These are phyloP conservation scores for Mycena vulgaris DNA, from an alignment of 768 basidiomycete species.

Conservation along the genomic window DNA sequence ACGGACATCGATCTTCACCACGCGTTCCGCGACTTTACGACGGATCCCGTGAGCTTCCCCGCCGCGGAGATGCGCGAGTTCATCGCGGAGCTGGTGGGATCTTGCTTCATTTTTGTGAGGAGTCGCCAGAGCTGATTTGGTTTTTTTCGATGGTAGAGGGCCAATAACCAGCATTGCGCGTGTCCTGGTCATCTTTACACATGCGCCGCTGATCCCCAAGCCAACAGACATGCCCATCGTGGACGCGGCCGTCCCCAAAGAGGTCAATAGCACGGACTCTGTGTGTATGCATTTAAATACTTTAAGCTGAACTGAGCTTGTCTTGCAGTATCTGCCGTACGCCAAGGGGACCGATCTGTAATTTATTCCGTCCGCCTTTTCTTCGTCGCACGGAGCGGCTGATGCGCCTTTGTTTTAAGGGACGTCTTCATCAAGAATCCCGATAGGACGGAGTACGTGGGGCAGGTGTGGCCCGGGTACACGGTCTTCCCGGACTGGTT, in stretches of 20 bases:
- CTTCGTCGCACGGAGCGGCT: background rate
- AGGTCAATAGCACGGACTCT: slow-evolving; percentile 72
- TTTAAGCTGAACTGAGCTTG: background rate
- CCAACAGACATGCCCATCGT: slow-evolving; percentile 76
- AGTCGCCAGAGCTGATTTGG: background rate
- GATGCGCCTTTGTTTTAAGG: slow-evolving; percentile 49
- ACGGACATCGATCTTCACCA: slow-evolving; percentile 85
- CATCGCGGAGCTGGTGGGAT: slow-evolving; percentile 66
- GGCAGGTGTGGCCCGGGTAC: slow-evolving; percentile 86
- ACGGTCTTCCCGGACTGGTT: slow-evolving; percentile 81
- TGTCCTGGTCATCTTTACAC: background rate
- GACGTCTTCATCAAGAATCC: slow-evolving; percentile 83
- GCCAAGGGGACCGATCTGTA: slow-evolving; percentile 72
- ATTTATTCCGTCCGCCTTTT: slow-evolving; percentile 44
- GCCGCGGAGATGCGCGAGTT: slow-evolving; percentile 66
- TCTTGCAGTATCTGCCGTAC: slow-evolving; percentile 75
- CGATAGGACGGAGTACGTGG: slow-evolving; percentile 79
- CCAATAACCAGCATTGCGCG: slow-evolving; percentile 65
- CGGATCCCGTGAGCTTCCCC: slow-evolving; percentile 76
- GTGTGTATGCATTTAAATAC: slow-evolving; percentile 55
- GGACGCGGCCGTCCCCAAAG: slow-evolving; percentile 73
- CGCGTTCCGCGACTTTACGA: slow-evolving; percentile 77
- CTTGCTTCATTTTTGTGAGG: background rate
- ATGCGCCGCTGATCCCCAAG: background rate
- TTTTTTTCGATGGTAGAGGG: background rate